Percentiles rank a stretch among this genome's conserved stretches.
These are phyloP conservation scores for Malus fusca DNA, from an alignment of 306 rosid genomes.

Conservation along the genomic window DNA sequence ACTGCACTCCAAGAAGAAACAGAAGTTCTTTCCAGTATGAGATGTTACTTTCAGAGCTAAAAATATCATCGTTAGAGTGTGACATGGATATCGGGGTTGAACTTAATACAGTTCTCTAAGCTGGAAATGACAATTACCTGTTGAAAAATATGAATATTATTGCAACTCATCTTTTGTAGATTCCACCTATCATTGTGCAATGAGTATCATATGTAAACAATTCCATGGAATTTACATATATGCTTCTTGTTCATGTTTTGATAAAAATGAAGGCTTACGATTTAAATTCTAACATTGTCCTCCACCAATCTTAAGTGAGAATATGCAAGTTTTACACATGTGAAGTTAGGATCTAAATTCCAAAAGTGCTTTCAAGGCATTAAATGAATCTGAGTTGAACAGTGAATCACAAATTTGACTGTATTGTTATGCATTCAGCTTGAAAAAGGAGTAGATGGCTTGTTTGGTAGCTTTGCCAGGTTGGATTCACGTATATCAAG, in stretches of 20 bases:
- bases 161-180: neutral
- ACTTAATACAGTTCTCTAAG: neutral
- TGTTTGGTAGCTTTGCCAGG: slow-evolving; percentile 95
- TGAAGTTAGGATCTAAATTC: neutral
- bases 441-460: slow-evolving; percentile 98
- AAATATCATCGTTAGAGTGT: neutral
- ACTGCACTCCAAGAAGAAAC: neutral
- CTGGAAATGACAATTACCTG: neutral
- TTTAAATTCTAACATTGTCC: neutral
- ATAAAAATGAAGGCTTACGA: neutral
- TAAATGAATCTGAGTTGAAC: slow-evolving; percentile 2
- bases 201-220: neutral
- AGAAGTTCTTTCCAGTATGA: neutral
- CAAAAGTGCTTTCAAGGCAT: neutral
- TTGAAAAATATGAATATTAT: neutral
- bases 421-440: slow-evolving; percentile 41
- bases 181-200: neutral
- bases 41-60: slow-evolving; percentile 6
- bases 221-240: neutral
- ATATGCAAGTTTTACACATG: neutral
- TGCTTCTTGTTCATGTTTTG: neutral
- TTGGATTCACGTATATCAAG: slow-evolving; percentile 97
- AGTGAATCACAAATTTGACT: slow-evolving; percentile 5
- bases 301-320: neutral
- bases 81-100: neutral